Evolutionary conservation across 768 basidiomycete genomes (phyloP), one percentile per base, ranked within the genome.

Genomic region (Terana coerulea): DNA sequence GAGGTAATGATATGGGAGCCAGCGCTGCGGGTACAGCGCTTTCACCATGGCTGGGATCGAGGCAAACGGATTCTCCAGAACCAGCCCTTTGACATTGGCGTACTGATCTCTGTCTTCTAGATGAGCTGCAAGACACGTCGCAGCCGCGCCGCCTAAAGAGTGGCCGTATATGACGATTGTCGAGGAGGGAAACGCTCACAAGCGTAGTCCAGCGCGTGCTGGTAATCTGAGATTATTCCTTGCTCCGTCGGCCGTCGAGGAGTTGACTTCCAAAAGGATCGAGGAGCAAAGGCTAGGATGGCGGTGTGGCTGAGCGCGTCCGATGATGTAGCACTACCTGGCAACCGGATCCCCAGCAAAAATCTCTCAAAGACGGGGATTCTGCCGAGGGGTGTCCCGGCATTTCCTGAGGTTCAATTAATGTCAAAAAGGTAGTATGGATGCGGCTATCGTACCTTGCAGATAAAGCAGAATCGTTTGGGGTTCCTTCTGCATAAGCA

Each of bases 1-100:
- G n/a, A 80, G 68, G 52, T 75, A 72, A 29, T 69, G 75, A 55
- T 80, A 79, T 0, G 78, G 78, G 5, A 79, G 53, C 75, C 74
- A 78, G 17, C 60, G 62, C 35, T 74, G 68, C 0, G 76, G 74
- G 52, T 80, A 79, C 6, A 80, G 61, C 8, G 73, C 70, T 19
- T 62, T 57, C 12, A 79, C 67, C 77, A 80, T 79, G 6, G 54
- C 67, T 0, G 73, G 71, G 17, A 78, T 69, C 14, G 72, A 75
- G 1, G 74, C 63, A 48, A 80, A 73, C 0, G 78, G 71, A 58
- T 80, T 80, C 62, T 80, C 78, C 4, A 79, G 62, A 7, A 79
- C 64, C 10, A 77, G 47, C 2, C 75, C 78, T 15, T 57, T 52
- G 19, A 73, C 62, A 10, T 54, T 50, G 14, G 51, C 26, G 57